These are phyloP conservation scores for Citrus cavaleriei DNA, from an alignment of 345 rosid genomes.

Conservation along the genomic window DNA sequence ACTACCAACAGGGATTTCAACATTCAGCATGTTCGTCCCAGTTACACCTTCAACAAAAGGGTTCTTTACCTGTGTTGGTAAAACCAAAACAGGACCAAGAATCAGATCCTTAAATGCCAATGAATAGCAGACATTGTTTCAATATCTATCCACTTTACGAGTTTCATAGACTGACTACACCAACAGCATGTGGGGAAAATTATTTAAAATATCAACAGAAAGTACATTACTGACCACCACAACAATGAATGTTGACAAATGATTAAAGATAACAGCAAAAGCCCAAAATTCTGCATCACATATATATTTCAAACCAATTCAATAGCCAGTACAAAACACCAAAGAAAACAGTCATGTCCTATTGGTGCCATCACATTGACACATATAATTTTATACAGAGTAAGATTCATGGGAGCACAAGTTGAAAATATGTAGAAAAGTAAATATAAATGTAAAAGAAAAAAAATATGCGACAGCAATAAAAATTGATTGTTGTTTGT, in stretches of 20 bases:
- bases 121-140: background rate
- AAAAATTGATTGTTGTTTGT: background rate
- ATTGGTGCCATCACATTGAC: background rate
- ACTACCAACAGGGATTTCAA: constrained; percentile 18
- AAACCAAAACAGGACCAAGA: background rate
- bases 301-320: background rate
- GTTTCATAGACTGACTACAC: background rate
- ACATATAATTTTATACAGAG: background rate
- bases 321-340: background rate
- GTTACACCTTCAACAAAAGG: constrained; percentile 1
- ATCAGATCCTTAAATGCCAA: background rate
- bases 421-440: background rate
- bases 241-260: background rate
- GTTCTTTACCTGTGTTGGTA: constrained; percentile 31
- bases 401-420: background rate
- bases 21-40: constrained; percentile 10
- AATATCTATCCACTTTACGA: background rate
- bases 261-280: background rate
- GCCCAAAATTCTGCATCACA: background rate
- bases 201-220: constrained; percentile 1
- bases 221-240: background rate
- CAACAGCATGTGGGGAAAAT: background rate
- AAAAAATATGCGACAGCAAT: background rate
- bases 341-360: background rate
- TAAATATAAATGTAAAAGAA: background rate